phyloP scores from a whole-genome alignment of 164 flowering plant species.

The Cinnamomum micranthum region DNA sequence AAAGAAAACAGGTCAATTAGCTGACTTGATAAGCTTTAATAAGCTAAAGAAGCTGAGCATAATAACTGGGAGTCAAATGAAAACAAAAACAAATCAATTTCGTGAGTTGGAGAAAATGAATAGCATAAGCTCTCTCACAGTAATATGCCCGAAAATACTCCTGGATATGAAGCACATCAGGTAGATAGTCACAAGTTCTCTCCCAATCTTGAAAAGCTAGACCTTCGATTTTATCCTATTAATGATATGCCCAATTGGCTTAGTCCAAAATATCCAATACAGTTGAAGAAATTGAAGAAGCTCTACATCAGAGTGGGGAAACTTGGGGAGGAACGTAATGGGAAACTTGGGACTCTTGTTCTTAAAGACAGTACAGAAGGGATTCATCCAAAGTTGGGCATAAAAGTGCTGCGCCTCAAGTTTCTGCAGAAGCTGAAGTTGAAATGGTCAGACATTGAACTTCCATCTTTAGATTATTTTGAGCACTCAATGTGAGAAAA shows the following conservation, averaged over 20 bases:
- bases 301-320: conserved; percentile 42
- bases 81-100: neutral
- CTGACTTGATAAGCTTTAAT: conserved; percentile 16
- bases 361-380: too few species aligned
- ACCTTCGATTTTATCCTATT: conserved; percentile 28
- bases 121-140: conserved; percentile 16
- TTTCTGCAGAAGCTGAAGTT: conserved; percentile 16
- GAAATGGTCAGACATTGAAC: conserved; percentile 4
- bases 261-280: too few species aligned
- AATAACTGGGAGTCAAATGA: conserved; percentile 4
- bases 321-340: too few species aligned
- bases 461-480: conserved; percentile 23
- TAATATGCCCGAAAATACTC: neutral
- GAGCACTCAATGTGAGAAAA: conserved; percentile 5
- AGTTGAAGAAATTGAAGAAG: conserved; percentile 12
- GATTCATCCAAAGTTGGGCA: too few species aligned
- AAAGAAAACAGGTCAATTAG: conserved; percentile 16
- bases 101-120: neutral
- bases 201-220: conserved; percentile 27
- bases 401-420: conserved; percentile 31
- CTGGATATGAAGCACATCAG: neutral
- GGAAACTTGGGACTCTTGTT: too few species aligned
- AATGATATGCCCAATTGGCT: conserved; percentile 16
- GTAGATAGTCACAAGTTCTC: neutral
- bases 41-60: conserved; percentile 35